phyloP scores from a whole-genome alignment of 192 early-diverging fungal species.

The Entomortierella chlamydospora region DNA sequence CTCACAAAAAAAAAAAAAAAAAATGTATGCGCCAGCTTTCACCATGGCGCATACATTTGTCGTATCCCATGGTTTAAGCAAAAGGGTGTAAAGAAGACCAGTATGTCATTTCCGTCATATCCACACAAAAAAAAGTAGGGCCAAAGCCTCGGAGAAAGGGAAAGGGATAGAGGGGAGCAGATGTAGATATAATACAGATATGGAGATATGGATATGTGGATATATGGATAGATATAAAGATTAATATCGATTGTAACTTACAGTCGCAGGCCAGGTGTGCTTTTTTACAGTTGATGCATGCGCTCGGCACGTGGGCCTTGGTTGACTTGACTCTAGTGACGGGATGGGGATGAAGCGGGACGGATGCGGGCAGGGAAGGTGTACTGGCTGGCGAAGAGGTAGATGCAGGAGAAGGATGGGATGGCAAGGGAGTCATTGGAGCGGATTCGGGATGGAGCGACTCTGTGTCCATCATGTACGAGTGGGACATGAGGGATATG shows the following conservation, averaged over 20 bases:
- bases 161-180: no score
- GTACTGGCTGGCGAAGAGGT: neutral
- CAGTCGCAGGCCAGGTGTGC: constrained; percentile 91
- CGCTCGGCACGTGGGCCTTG: constrained; percentile 86
- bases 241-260: constrained; percentile 50
- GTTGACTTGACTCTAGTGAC: constrained; percentile 47
- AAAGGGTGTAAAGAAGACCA: no score
- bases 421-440: constrained; percentile 19
- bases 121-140: neutral
- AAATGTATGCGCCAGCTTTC: neutral
- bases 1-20: neutral
- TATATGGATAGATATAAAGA: no score
- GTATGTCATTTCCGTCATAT: no score
- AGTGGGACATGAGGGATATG: constrained; percentile 22
- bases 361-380: constrained; percentile 5
- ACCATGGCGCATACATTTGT: constrained; percentile 1
- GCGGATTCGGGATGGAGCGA: constrained; percentile 31
- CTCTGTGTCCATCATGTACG: constrained; percentile 50
- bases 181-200: no score
- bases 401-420: constrained; percentile 14
- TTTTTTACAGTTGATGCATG: constrained; percentile 90
- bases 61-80: neutral
- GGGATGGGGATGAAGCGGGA: constrained; percentile 22
- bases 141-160: neutral
- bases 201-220: no score